These are phyloP conservation scores for Cryphonectria japonica DNA, from an alignment of 2,329 filamentous ascomycete species.

Conservation along the genomic window DNA sequence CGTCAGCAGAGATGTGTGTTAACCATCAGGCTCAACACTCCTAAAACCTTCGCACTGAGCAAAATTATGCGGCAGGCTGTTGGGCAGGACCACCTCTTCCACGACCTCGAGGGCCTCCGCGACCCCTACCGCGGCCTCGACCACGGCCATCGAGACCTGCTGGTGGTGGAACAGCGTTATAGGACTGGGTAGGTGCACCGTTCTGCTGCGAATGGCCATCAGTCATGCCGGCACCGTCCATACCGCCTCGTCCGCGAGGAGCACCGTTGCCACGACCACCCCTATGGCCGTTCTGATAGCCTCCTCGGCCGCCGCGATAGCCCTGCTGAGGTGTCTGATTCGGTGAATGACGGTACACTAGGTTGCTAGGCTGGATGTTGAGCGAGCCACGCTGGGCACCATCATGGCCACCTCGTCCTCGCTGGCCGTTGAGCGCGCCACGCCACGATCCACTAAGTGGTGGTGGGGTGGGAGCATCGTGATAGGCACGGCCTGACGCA, in stretches of 20 bases:
- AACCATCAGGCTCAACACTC: background rate
- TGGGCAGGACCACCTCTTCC: slow-evolving; percentile 23
- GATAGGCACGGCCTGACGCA: slow-evolving; percentile 60
- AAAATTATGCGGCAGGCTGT: slow-evolving; percentile 22
- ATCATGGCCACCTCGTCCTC: slow-evolving; percentile 42
- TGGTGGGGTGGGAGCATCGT: slow-evolving; percentile 58
- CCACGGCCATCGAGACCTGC: slow-evolving; percentile 54
- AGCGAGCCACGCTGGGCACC: slow-evolving; percentile 34
- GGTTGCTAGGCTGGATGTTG: slow-evolving; percentile 54
- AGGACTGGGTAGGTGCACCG: slow-evolving; percentile 39
- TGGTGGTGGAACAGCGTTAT: slow-evolving; percentile 65
- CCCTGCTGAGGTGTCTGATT: slow-evolving; percentile 36
- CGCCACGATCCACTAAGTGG: slow-evolving; percentile 62
- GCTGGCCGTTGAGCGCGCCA: slow-evolving; percentile 55
- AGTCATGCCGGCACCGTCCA: slow-evolving; percentile 25
- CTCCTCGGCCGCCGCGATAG: slow-evolving; percentile 23
- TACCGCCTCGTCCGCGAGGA: slow-evolving; percentile 29
- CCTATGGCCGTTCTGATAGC: slow-evolving; percentile 31
- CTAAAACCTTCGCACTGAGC: background rate
- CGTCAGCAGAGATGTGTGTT: background rate
- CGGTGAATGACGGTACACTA: slow-evolving; percentile 53
- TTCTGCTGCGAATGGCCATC: slow-evolving; percentile 27
- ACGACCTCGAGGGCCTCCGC: slow-evolving; percentile 28
- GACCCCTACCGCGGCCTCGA: slow-evolving; percentile 42
- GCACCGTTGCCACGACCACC: slow-evolving; percentile 38